A percentile compares a stretch with the other conserved stretches of the same genome.
These are phyloP conservation scores for Camillea tinctor DNA, from an alignment of 2,329 filamentous ascomycete species.

Conservation along the genomic window DNA sequence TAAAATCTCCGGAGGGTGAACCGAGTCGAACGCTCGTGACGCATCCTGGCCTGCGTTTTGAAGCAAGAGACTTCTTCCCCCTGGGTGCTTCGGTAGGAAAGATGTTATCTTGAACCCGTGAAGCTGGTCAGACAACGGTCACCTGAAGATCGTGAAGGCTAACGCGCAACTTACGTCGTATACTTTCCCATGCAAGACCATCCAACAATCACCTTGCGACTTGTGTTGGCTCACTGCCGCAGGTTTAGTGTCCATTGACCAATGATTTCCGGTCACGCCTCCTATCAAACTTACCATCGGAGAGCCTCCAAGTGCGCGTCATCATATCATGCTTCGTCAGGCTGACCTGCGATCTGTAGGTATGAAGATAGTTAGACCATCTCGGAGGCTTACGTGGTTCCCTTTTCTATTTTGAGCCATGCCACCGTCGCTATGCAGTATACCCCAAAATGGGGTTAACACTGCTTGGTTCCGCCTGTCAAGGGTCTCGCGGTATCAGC, in stretches of 20 bases:
- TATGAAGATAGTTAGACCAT: background rate
- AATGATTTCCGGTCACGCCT: background rate
- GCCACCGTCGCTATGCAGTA: background rate
- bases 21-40: constrained; percentile 18
- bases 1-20: constrained; percentile 21
- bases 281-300: constrained; percentile 12
- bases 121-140: background rate
- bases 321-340: background rate
- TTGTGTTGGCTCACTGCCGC: constrained; percentile 15
- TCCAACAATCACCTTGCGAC: constrained; percentile 22
- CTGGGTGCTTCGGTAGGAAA: constrained; percentile 20
- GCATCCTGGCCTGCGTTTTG: constrained; percentile 22
- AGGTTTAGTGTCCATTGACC: constrained; percentile 1
- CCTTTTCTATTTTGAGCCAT: background rate
- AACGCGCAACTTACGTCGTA: constrained; percentile 18
- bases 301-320: constrained; percentile 9
- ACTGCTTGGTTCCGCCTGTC: background rate
- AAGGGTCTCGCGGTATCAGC: too few relatives aligned
- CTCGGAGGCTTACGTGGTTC: background rate
- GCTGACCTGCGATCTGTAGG: background rate
- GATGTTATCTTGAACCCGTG: constrained; percentile 15
- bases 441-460: background rate
- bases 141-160: background rate
- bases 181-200: constrained; percentile 22
- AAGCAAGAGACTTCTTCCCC: constrained; percentile 20